A percentile compares a stretch with the other conserved stretches of the same genome.
Evolutionary conservation across 768 basidiomycete genomes (phyloP).

Genomic region (Leucosporidium creatinivorum): DNA sequence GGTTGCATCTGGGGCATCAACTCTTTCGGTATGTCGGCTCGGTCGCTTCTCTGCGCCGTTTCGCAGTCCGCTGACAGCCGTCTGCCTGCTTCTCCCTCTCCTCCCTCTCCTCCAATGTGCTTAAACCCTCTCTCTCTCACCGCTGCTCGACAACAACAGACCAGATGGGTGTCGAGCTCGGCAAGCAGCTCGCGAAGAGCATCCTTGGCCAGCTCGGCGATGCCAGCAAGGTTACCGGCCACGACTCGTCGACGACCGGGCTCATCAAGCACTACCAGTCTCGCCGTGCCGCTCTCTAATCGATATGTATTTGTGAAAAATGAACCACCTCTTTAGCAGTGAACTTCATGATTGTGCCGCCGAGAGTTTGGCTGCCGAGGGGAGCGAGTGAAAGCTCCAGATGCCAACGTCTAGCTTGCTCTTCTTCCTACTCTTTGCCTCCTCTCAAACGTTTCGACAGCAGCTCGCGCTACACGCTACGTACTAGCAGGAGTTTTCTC

Average conservation of each 20-base stretch:
- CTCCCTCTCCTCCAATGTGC: background rate
- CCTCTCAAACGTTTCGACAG: too few relatives aligned
- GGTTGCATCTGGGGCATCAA: conserved; percentile 98
- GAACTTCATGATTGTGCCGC: too few relatives aligned
- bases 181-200: conserved; percentile 86
- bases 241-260: conserved; percentile 94
- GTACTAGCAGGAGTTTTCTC: too few relatives aligned
- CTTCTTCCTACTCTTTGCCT: too few relatives aligned
- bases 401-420: too few relatives aligned
- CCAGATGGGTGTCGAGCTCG: conserved; percentile 99
- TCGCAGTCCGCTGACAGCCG: background rate
- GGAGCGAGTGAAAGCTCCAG: too few relatives aligned
- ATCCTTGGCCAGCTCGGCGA: conserved; percentile 77
- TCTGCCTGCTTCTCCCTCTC: background rate
- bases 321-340: too few relatives aligned
- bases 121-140: too few relatives aligned
- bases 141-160: conserved; percentile 51
- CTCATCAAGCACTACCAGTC: conserved; percentile 74
- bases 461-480: too few relatives aligned
- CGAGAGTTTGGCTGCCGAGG: too few relatives aligned
- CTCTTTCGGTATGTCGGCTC: conserved; percentile 65
- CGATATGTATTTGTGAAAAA: too few relatives aligned
- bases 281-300: too few relatives aligned
- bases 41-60: background rate
- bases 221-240: conserved; percentile 62